phyloP scores from a whole-genome alignment of 1,284 basidiomycete genomes.

The Pseudozyma sp. region DNA sequence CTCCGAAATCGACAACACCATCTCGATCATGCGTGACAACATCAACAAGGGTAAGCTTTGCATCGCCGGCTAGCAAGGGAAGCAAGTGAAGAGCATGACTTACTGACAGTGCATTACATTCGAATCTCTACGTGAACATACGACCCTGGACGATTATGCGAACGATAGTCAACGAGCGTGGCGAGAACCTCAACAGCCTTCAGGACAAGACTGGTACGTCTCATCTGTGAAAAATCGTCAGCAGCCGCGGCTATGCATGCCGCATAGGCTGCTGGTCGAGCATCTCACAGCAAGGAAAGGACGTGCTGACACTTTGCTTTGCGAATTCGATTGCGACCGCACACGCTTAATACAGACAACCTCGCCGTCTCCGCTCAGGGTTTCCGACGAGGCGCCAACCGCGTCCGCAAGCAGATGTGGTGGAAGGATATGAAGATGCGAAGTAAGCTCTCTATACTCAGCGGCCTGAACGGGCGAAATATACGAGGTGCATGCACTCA shows the following conservation, averaged over 20 bases:
- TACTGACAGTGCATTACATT: not conserved
- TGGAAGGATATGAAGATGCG: constrained; percentile 65
- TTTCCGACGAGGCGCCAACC: constrained; percentile 95
- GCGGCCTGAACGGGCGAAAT: not conserved
- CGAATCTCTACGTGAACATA: not conserved
- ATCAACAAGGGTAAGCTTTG: constrained; percentile 72
- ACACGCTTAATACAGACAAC: constrained; percentile 76
- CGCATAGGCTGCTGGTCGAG: not conserved
- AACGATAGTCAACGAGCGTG: constrained; percentile 85
- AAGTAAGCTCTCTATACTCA: constrained; percentile 27
- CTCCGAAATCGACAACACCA: constrained; percentile 67
- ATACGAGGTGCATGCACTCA: not conserved
- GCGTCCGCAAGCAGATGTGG: constrained; percentile 92
- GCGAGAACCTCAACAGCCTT: constrained; percentile 90
- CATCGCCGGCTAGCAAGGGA: not conserved
- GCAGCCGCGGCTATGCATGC: not conserved
- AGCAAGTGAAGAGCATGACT: not conserved
- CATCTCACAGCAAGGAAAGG: not conserved
- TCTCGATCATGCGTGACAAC: constrained; percentile 95
- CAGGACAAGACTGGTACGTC: constrained; percentile 96
- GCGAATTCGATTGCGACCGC: not conserved
- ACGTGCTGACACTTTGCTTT: constrained; percentile 3
- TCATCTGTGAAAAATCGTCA: not conserved
- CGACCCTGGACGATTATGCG: not conserved
- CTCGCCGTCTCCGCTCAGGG: constrained; percentile 98